Evolutionary conservation across 768 basidiomycete species (phyloP).

Genomic region (Butyriboletus loyo): DNA sequence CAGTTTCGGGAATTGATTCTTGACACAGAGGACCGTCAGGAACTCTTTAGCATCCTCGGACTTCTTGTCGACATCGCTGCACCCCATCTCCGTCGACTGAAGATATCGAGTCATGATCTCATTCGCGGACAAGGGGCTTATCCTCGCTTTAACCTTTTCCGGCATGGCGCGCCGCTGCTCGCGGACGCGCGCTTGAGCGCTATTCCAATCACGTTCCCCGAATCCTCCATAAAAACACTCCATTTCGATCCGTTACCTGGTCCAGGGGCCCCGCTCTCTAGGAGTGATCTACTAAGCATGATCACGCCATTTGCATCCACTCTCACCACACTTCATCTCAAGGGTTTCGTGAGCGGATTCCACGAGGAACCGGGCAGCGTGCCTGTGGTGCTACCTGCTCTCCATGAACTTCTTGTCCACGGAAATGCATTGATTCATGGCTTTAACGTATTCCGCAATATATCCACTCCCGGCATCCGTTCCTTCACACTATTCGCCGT

Average conservation of each 20-base stretch:
- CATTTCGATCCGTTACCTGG: slow-evolving; percentile 36
- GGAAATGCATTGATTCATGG: slow-evolving; percentile 33
- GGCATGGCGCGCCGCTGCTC: slow-evolving; percentile 30
- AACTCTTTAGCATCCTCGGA: slow-evolving; percentile 21
- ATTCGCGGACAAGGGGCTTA: slow-evolving; percentile 24
- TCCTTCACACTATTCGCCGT: slow-evolving; percentile 25
- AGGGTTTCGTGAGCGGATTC: slow-evolving; percentile 31
- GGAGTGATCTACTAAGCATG: slow-evolving; percentile 28
- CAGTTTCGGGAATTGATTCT: slow-evolving; percentile 32
- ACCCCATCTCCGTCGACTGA: slow-evolving; percentile 27
- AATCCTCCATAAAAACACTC: slow-evolving; percentile 27
- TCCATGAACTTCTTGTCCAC: slow-evolving; percentile 29
- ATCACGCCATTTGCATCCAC: slow-evolving; percentile 26
- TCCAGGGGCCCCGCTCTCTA: slow-evolving; percentile 26
- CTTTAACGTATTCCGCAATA: slow-evolving; percentile 35
- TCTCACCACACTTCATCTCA: slow-evolving; percentile 31
- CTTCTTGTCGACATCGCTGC: slow-evolving; percentile 25
- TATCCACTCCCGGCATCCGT: slow-evolving; percentile 30
- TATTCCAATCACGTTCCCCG: slow-evolving; percentile 31
- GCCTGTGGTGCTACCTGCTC: slow-evolving; percentile 29
- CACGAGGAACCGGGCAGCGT: slow-evolving; percentile 33
- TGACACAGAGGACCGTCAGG: slow-evolving; percentile 32
- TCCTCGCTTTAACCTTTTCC: slow-evolving; percentile 32
- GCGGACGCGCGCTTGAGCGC: slow-evolving; percentile 31
- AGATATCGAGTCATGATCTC: slow-evolving; percentile 27